Conservation (phyloP, 257 asterid species). For the Penstemon eatonii region DNA sequence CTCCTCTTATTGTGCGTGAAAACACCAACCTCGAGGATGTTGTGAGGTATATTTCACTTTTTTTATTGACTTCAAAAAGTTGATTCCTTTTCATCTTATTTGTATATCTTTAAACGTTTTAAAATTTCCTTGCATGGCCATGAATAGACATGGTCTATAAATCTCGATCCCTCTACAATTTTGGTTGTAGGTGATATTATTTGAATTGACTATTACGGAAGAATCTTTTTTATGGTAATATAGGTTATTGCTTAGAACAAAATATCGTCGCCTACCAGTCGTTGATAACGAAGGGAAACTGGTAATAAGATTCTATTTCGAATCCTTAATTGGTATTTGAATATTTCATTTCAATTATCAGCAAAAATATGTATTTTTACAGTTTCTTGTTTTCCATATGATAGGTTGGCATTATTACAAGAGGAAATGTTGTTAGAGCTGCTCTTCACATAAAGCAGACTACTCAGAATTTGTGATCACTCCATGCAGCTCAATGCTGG, state of each 20-base stretch:
- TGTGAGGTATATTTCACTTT: slow-evolving; percentile 47
- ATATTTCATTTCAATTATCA: background rate
- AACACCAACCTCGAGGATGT: slow-evolving; percentile 74
- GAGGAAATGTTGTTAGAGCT: slow-evolving; percentile 90
- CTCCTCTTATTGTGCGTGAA: slow-evolving; percentile 62
- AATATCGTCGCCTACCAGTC: slow-evolving; percentile 84
- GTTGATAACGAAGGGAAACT: slow-evolving; percentile 80
- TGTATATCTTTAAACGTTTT: background rate
- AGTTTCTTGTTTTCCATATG: slow-evolving; percentile 8
- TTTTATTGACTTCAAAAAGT: background rate
- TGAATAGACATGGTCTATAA: too few species aligned
- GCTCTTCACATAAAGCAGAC: slow-evolving; percentile 79
- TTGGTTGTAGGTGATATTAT: background rate
- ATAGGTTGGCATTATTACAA: slow-evolving; percentile 83
- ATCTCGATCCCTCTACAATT: background rate
- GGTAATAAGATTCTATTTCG: slow-evolving; percentile 48
- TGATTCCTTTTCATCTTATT: background rate
- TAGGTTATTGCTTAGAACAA: slow-evolving; percentile 67
- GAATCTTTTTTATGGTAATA: slow-evolving; percentile 16
- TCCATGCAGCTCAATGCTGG: background rate
- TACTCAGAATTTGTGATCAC: slow-evolving; percentile 35
- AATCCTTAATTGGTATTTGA: background rate
- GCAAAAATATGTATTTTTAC: slow-evolving; percentile 21
- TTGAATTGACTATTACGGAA: background rate
- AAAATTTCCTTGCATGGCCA: too few species aligned